phyloP scores from a whole-genome alignment of 805 yeast genomes.

The Komagataella kurtzmanii region DNA sequence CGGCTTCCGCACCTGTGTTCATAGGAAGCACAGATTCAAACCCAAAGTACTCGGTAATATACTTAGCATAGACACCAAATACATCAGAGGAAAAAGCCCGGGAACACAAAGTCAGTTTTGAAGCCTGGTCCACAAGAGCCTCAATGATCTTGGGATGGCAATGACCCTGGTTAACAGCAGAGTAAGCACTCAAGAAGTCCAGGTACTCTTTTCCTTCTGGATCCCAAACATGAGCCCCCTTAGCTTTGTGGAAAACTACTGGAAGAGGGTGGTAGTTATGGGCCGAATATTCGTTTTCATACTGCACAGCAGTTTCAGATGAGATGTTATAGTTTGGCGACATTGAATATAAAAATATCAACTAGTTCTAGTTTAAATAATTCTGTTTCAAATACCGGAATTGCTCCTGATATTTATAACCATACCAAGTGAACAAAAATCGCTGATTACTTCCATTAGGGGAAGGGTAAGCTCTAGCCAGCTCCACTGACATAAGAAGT shows the following conservation, averaged over 20 bases:
- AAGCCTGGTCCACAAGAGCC: slow-evolving; percentile 83
- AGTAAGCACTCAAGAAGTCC: slow-evolving; percentile 88
- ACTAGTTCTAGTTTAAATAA: not conserved
- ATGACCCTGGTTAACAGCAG: slow-evolving; percentile 97
- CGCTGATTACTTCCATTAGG: not conserved
- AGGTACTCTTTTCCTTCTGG: slow-evolving; percentile 92
- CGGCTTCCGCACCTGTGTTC: slow-evolving; percentile 99
- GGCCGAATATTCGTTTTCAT: slow-evolving; percentile 77
- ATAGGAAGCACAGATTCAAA: slow-evolving; percentile 92
- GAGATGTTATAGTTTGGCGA: slow-evolving; percentile 34
- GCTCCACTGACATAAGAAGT: not conserved
- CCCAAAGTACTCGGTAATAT: slow-evolving; percentile 74
- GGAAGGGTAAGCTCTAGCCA: not conserved
- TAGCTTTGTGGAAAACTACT: slow-evolving; percentile 77
- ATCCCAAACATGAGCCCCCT: slow-evolving; percentile 94
- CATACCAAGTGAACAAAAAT: not conserved
- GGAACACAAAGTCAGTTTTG: slow-evolving; percentile 70
- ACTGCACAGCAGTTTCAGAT: slow-evolving; percentile 48
- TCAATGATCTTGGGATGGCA: slow-evolving; percentile 87
- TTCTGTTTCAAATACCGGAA: not conserved
- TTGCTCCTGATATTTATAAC: not conserved
- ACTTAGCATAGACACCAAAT: slow-evolving; percentile 80
- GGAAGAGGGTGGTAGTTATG: slow-evolving; percentile 97
- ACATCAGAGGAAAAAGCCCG: slow-evolving; percentile 88
- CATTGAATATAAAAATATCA: not conserved